Base-by-base conservation (phyloP, 192 early-diverging fungal species). In the Coemansia sp. region DNA sequence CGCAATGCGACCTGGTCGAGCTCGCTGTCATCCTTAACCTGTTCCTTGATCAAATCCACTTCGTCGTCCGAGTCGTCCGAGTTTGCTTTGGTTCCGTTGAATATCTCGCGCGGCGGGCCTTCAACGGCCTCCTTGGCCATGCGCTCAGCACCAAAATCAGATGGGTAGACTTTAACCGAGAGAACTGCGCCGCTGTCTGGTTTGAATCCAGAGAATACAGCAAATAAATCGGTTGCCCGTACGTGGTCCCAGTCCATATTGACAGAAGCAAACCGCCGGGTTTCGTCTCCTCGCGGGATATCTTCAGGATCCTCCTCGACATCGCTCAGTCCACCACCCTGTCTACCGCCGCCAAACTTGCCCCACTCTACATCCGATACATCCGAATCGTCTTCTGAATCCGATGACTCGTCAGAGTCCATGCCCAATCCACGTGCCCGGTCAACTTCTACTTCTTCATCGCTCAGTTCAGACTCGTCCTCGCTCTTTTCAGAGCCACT, bases 221-320 rank as follows among this genome's bases (percentile, higher is more conserved):
- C 91, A 65, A 87, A 90, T 62, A 98, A 77, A 71, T 98, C 96
- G 0, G 71, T 67, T 0, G 96, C 87, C 61, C 92, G 93, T 57
- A 98, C 82, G 57, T 98, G 87, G 67, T 93, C 91, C 96, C 96
- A 97, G 71, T 98, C 95, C 86, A 98, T 71, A 66, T 96, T 95
- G 23, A 97, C 91, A 11, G 86, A 84, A 16, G 95, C 96, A 59
- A 97, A 86, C 22, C 95, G 82, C 22, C 71, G 67, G 1, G 94
- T 89, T 56, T 87, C 80, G 21, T 83, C 80, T 14, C 91, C 82
- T 3, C 82, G 68, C 1, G 84, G 83, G 26, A 88, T 75, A 6
- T 85, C 62, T 19, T 82, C 85, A 6, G 83, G 77, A 23, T 87
- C 83, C 17, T 84, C 85, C 19, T 83, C 75, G 19, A 87, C 75